Percentiles rank a stretch among this genome's conserved stretches.
Evolutionary conservation across 805 yeast species (phyloP).

Genomic region (Scheffersomyces coipomensis): DNA sequence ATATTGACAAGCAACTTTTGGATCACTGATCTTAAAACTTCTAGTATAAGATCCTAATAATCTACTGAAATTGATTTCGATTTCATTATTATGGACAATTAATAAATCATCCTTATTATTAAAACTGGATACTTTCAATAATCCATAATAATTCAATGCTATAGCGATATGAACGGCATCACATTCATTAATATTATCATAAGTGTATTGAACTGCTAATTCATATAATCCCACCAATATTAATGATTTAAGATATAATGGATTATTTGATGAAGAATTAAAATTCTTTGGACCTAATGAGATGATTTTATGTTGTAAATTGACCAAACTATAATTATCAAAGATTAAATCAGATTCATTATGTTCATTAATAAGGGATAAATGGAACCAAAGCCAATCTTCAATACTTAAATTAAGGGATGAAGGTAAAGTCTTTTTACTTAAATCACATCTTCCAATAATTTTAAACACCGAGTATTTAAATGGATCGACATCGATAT

Average conservation of each 20-base stretch:
- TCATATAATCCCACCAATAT: constrained; percentile 79
- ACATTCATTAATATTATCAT: constrained; percentile 61
- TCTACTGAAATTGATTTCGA: constrained; percentile 52
- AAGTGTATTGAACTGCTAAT: constrained; percentile 66
- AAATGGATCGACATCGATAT: constrained; percentile 72
- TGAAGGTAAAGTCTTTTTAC: constrained; percentile 65
- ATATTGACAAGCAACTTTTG: constrained; percentile 90
- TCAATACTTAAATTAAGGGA: constrained; percentile 75
- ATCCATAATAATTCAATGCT: constrained; percentile 70
- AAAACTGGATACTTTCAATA: constrained; percentile 50
- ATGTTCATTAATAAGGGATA: constrained; percentile 65
- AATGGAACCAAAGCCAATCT: constrained; percentile 96
- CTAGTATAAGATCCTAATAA: constrained; percentile 78
- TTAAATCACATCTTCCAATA: constrained; percentile 83
- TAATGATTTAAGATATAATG: constrained; percentile 71
- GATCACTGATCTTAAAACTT: constrained; percentile 80
- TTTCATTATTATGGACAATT: constrained; percentile 28
- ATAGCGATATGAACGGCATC: constrained; percentile 91
- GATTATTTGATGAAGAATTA: constrained; percentile 60
- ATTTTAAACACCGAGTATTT: constrained; percentile 88
- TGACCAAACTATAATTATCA: constrained; percentile 70
- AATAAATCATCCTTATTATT: constrained; percentile 33
- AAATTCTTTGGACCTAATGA: constrained; percentile 75
- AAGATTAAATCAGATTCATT: constrained; percentile 54
- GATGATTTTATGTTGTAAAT: constrained; percentile 69